Evolutionary conservation across 257 asterid species (phyloP).

Genomic region (Solanum infundibuliforme): DNA sequence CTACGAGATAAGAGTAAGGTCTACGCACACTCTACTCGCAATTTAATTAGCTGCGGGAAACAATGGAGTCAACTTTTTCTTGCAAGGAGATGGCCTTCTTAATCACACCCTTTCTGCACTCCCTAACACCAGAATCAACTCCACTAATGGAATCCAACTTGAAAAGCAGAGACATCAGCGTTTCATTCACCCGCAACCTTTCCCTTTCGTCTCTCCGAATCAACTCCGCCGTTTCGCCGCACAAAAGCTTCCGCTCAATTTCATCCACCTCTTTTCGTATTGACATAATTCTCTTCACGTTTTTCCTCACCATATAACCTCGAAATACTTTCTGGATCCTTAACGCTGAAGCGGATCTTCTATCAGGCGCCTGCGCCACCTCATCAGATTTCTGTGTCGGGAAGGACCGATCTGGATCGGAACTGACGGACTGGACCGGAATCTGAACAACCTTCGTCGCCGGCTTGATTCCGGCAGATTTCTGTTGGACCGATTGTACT

Average conservation of each 20-base stretch:
- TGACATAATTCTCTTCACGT: conserved; percentile 37
- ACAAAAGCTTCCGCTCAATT: conserved; percentile 34
- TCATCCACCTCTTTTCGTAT: conserved; percentile 45
- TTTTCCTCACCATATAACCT: conserved; percentile 55
- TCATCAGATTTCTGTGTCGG: conserved; percentile 1
- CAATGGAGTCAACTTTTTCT: conserved; percentile 51
- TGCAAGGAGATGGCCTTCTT: conserved; percentile 58
- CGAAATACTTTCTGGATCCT: conserved; percentile 67
- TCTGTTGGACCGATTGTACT: conserved; percentile 1
- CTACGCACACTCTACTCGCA: too few species aligned
- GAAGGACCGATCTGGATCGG: not conserved
- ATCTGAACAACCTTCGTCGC: conserved; percentile 35
- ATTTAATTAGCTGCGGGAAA: not conserved
- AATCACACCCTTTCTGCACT: conserved; percentile 54
- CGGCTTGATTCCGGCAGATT: not conserved
- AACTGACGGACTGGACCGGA: conserved; percentile 42
- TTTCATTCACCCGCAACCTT: conserved; percentile 52
- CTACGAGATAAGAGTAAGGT: too few species aligned
- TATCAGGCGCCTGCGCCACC: not conserved
- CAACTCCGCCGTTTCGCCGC: conserved; percentile 25
- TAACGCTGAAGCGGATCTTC: conserved; percentile 35
- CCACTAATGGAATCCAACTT: conserved; percentile 60
- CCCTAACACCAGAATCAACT: conserved; percentile 46
- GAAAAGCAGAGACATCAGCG: conserved; percentile 56
- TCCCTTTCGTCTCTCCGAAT: conserved; percentile 35